Evolutionary conservation across 2,329 filamentous ascomycete species (phyloP), one percentile per base, ranked within the genome.

Genomic region (Epichloe bromicola): DNA sequence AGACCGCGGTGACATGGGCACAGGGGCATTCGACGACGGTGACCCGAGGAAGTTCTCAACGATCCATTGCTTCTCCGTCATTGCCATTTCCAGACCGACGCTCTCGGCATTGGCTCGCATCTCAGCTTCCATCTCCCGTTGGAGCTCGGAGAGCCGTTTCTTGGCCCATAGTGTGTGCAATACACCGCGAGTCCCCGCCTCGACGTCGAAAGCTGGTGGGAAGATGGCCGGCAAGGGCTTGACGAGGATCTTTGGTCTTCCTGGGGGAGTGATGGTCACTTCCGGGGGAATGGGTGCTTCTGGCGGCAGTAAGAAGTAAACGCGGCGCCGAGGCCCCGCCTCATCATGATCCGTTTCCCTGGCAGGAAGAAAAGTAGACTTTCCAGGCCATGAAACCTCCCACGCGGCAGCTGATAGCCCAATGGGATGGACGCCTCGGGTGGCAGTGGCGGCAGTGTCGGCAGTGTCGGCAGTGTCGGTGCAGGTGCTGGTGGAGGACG

Each of bases 121-220:
- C 70, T 95, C 89, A 7, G 72, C 71, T 10, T 78, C 79, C 58
- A 95, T 91, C 70, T 95, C 89, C 52, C 74, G 74, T 48, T 88
- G 80, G 46, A 95, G 71, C 55, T 86, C 82, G 34, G 81, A 79
- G 20, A 95, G 70, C 41, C 89, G 75, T 65, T 86, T 84, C 72
- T 89, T 89, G 17, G 87, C 90, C 88, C 90, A 96, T 52, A 91
- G 81, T 2, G 88, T 95, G 63, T 95, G 90, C 53, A 95, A 68
- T 2, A 95, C 87, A 2, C 89, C 89, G 55, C 87, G 85, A 59
- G 83, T 82, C 6, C 87, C 86, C 0, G 82, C 78, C 20, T 79
- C 83, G 3, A 78, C 76, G 1, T 85, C 84, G 23, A 95, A 72
- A 53, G 85, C 83, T 0, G 84, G 80, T 1, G 87, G 83, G 61